Base-by-base conservation (phyloP, 192 early-diverging fungal genomes). In the Oehlia diaphana region DNA sequence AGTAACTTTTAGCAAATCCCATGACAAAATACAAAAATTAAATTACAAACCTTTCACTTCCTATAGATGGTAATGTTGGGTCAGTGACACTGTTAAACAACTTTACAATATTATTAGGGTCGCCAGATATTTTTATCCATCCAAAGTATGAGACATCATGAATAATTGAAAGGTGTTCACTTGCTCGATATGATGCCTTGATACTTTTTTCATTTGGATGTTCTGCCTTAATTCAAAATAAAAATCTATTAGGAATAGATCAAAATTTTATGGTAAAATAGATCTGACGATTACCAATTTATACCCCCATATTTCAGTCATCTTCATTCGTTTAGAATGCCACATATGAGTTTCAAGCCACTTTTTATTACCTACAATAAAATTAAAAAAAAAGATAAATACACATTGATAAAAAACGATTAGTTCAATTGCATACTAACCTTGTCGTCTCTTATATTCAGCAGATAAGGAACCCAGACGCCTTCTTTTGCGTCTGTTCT, bases 311-410 rank as follows among this genome's bases (percentile, higher is more conserved):
- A 88, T 79, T 72, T 94, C 88, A 49, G 74, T 82, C 96, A 99
- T 99, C 69, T 95, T 93, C 95, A 98, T 96, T 77, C 98, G 89
- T 83, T 99, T 99, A 14, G 95, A 92, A 81, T 99, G 97, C 98
- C 98, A 99, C 33, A 97, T 89, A 86, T 99, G 97, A 50, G 97
- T 99, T 82, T 98, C 97, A 33, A 99, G 82, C 98, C 97, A 99
- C 47, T 89, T 87, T 66, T 92, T 93, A 9, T 75, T 86, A 47
- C 7, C 50, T 76, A 69, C 4, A 50, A 26, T 42, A 37, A 63
- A 44, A 42, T 42, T 23, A 19, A 35, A 23, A 39, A 82, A 28
- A 69, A 63, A 50, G 8, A n/a, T 31, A 26, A 63, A 47, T 71
- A 19, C 10, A 39, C 23, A 33, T 76, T 12, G 65, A 50, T 74